Conservation (phyloP, 2,329 filamentous ascomycete genomes). For the Botrytis cinerea region DNA sequence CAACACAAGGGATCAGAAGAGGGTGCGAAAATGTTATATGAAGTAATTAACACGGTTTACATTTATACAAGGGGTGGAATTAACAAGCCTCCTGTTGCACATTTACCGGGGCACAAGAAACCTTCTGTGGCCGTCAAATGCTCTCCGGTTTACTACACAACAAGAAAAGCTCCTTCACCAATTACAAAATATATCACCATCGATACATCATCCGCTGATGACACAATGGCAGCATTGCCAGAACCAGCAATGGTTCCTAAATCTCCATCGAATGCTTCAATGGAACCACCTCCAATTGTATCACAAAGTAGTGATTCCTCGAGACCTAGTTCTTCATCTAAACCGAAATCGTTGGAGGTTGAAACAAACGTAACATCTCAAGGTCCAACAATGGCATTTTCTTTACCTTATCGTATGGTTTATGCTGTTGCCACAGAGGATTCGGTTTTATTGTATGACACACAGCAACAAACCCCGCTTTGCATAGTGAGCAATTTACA, state of each 20-base stretch:
- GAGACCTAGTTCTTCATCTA: conserved; percentile 48
- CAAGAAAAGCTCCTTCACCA: conserved; percentile 65
- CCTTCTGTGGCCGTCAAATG: conserved; percentile 95
- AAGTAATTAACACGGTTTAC: conserved; percentile 96
- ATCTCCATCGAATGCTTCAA: conserved; percentile 61
- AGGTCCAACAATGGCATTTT: conserved; percentile 72
- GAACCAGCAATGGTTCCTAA: conserved; percentile 67
- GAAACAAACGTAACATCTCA: conserved; percentile 54
- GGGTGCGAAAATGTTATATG: conserved; percentile 71
- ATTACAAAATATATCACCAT: conserved; percentile 92
- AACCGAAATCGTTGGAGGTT: conserved; percentile 41
- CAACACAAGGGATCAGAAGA: conserved; percentile 66
- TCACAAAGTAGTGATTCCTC: conserved; percentile 50
- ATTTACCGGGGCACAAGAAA: conserved; percentile 96
- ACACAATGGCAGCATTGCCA: conserved; percentile 78
- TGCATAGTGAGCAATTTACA: conserved; percentile 96
- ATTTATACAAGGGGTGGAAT: conserved; percentile 96
- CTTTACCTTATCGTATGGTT: conserved; percentile 87
- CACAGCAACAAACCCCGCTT: conserved; percentile 90
- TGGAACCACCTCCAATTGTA: conserved; percentile 75
- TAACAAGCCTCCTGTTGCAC: conserved; percentile 93
- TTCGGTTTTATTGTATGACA: conserved; percentile 92
- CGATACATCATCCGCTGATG: conserved; percentile 86
- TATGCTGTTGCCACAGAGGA: conserved; percentile 98
- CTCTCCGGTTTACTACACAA: conserved; percentile 84